Evolutionary conservation across 2,329 filamentous ascomycete genomes (phyloP), one percentile per base, ranked within the genome.

Genomic region (Torrubiellomyces zombiae): DNA sequence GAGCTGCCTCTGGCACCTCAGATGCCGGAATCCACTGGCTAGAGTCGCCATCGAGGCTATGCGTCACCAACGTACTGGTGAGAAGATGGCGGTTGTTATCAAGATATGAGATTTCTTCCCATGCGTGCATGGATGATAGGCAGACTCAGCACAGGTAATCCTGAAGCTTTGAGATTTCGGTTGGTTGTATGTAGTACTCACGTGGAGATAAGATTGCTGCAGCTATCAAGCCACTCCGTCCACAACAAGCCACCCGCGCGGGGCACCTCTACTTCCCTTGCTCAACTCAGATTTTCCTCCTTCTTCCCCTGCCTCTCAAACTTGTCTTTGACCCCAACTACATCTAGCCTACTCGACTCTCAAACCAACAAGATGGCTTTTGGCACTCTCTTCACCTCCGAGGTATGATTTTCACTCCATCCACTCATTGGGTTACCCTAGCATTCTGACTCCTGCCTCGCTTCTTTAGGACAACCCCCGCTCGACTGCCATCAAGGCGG

Each of bases 321-420:
- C 39, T 41, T 40, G 32, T 42, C 36, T 31, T 40, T 42, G 34
- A 36, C 36, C 27, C 34, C 32, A 29, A 30, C 32, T 22, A 41
- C 31, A 32, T 39, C n/a, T n/a, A n/a, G n/a, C n/a, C n/a, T n/a
- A n/a, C n/a, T n/a, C n/a, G n/a, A n/a, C n/a, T n/a, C n/a, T n/a
- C n/a, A n/a, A 36, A 39, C 45, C 50, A 48, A 53, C 63, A 81
- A 69, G 56, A 91, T 92, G 78, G 68, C 80, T 53, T 95, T 98
- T 71, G 89, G 89, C 64, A 98, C 92, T 68, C 73, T 98, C 51
- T 95, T 89, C 73, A 79, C 77, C 54, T 72, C 69, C 57, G 54
- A 70, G 62, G 86, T 92, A 75, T 43, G 56, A 25, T 32, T 28
- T 19, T 13, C 16, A 6, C 25, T 14, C n/a, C 7, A n/a, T 30